Base-by-base conservation (phyloP, 768 basidiomycete genomes). In the Russula sp. region DNA sequence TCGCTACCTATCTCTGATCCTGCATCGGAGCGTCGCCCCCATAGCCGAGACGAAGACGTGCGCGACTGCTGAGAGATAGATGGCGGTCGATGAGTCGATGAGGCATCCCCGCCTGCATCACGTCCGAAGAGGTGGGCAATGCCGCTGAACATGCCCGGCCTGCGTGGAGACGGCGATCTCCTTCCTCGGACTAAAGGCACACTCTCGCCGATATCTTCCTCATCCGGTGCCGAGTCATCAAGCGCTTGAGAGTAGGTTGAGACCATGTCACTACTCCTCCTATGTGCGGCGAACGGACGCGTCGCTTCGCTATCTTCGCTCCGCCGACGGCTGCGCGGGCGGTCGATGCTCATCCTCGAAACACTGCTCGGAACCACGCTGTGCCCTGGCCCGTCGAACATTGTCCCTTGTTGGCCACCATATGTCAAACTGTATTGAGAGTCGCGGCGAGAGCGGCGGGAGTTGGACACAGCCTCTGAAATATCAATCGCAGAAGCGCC, bases 401-500 rank as follows among this genome's bases (percentile, higher is more conserved):
- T 85, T 26, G 85, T 75, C 22, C 84, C 84, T 53, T 83, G 84
- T 55, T 79, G 83, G 68, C 84, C 82, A 65, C 81, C 84, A 46
- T 81, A 84, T 57, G 86, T 83, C 57, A 77, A 75, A 71, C 83
- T 84, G 69, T 83, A 81, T 57, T 85, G 84, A 5, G 92, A 92
- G 70, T 89, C 84, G 22, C 85, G 81, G 48, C 89, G 80, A n/a
- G 83, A 75, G 36, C 76, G 80, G 49, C 79, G 78, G 57, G 70
- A 78, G 66, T 79, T 82, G 40, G 76, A 76, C n/a, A 88, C 69
- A 20, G 82, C 91, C 67, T 79, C 74, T 63, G 83, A 75, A 50
- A 95, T 92, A 65, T 92, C 92, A 34, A 84, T 77, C 8, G 84
- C 79, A 13, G 89, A 87, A 38, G 92, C 92, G 46, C 91, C 92